Evolutionary conservation across 1,139 yeast species (phyloP), one percentile per base, ranked within the genome.

Genomic region (Wickerhamomyces sp.): DNA sequence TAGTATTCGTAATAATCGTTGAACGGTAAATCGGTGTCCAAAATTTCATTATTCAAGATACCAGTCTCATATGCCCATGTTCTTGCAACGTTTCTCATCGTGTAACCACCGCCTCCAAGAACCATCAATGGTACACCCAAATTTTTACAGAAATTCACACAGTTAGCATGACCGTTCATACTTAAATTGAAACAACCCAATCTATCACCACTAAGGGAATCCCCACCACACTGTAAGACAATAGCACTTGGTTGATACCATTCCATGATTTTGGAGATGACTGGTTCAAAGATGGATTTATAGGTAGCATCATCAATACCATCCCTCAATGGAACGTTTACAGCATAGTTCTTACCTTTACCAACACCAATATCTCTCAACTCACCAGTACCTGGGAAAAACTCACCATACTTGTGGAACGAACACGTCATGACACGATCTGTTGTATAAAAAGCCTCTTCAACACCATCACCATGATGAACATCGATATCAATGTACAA

Each of bases 381-480:
- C 41, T 85, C 81, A 19, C 97, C 97, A 0, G 98, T 91, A 11
- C 95, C 97, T 1, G 97, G 98, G 69, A 91, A 91, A 55, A 87
- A 91, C 57, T 86, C 93, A 6, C 97, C 97, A 54, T 86, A 91
- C 59, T 91, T 91, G 64, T 91, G 98, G 63, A 91, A 87, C 16
- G 95, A 84, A 31, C 86, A 80, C 0, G 97, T 89, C 93, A 88
- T 86, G 19, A 91, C 98, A 39, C 98, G 65, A 58, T 91, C 97
- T 2, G 96, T 86, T 25, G 94, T 78, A 57, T 89, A 88, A 51
- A 91, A 91, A 1, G 97, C 97, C 59, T 91, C 97, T 57, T 91
- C 96, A 2, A 91, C 98, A 36, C 97, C 98, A 57, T 91, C 98
- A 17, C 98, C 98, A 56, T 91, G 98, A 58, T 91, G 98, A 18